Conservation (phyloP, 768 basidiomycete species). For the Gymnopilus junonius region DNA sequence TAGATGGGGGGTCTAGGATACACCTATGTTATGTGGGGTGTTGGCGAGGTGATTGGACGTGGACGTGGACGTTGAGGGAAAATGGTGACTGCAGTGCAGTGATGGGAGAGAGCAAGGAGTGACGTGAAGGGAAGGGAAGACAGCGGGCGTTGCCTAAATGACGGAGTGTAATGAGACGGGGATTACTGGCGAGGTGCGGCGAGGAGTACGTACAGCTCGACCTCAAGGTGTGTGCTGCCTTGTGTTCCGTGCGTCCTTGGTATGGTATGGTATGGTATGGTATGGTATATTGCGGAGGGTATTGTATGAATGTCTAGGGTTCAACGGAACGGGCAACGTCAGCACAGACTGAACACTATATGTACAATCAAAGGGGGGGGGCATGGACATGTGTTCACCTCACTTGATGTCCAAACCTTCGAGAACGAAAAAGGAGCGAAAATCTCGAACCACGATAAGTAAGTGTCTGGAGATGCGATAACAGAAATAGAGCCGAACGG, state of each 20-base stretch:
- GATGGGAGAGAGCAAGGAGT: background rate
- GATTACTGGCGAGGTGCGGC: background rate
- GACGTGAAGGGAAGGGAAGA: background rate
- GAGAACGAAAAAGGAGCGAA: background rate
- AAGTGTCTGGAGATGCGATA: too few species aligned
- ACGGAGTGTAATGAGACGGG: background rate
- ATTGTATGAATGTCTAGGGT: background rate
- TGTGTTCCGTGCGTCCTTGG: background rate
- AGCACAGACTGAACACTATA: background rate
- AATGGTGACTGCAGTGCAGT: background rate
- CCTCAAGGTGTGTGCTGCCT: background rate
- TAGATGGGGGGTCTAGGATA: background rate
- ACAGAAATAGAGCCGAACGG: background rate
- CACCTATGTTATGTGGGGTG: background rate
- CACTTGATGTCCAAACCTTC: background rate
- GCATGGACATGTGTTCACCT: background rate
- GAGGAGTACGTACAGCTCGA: background rate
- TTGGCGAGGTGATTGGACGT: background rate
- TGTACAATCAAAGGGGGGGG: too few species aligned
- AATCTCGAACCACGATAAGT: background rate
- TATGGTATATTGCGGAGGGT: too few species aligned
- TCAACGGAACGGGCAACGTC: background rate
- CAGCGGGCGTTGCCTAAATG: background rate
- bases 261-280: too few species aligned
- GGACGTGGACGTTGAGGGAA: background rate